Evolutionary conservation across 176 grass and related monocot genomes (phyloP), one percentile per base, ranked within the genome.

Genomic region (Rhynchospora breviuscula): DNA sequence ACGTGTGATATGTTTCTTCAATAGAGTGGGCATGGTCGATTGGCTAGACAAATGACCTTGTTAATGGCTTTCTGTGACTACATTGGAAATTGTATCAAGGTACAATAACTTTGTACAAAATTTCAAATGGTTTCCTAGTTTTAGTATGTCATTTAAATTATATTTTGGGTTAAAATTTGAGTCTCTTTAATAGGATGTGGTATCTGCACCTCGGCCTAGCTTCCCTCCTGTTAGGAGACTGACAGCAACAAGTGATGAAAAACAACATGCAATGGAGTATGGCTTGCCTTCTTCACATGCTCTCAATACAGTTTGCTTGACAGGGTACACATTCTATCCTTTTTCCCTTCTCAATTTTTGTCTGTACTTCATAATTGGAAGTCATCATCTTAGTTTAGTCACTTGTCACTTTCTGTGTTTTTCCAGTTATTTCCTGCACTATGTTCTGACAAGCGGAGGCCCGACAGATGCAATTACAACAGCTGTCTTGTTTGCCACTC

Each of bases 201-300:
- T 99, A 26, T 99, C 96, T 11, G 93, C 97, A 78, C 96, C 97
- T 53, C 88, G 97, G n/a, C 97, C 97, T 13, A 93, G 89, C 80
- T 95, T 83, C 72, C 96, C 96, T 85, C 93, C 93, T 19, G 91
- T 99, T 49, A 92, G 97, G 90, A 93, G 91, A 79, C 85, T 99
- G 1, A 93, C 97, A 13, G 85, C 86, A 59, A 96, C 97, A 8
- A 62, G 87, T 76, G 97, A 99, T 78, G 97, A 99, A 86, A 93
- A 99, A 82, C 90, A 95, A 82, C 92, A 99, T 43, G 97, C 93
- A 53, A 93, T 96, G 97, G 97, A 99, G 75, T 99, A 95, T 84
- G 97, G 97, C 23, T 83, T 99, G 17, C 93, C 97, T 78, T 99
- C 97, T 15, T 99, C 97, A 0, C 97, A 99, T 29, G 85, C 91